Base-by-base conservation (phyloP, 163 green algal species). In the Scenedesmus sp. region DNA sequence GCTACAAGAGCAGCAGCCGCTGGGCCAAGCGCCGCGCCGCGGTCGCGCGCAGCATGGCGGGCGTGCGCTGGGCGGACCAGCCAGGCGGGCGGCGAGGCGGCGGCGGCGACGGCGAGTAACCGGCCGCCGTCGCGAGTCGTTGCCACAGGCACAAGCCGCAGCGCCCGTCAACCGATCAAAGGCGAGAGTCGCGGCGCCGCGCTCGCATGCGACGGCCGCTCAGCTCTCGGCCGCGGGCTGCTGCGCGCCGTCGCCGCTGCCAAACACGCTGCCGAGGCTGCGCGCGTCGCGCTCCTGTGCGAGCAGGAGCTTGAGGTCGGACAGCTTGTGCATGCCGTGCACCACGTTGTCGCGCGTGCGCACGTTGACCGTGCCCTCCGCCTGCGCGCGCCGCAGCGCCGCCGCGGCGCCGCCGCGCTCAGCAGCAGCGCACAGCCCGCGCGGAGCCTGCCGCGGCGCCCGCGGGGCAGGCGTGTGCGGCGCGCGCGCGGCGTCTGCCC, bases 291-390 rank as follows among this genome's bases (percentile, higher is more conserved):
- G 54, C 54, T 83, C 75, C 45, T 77, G 33, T 11, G 28, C 31
- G 24, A 83, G 33, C 33, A 77, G 11, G 28, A 29, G 4, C 29
- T 45, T 45, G 3, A 83, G 4, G 48, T 83, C 75, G 18, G 39
- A 44, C 33, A 95, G 58, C 62, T 75, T 80, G 64, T 88, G 87
- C 84, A 94, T 93, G 65, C 93, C 92, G 70, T 96, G 92, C 42
- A 97, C 93, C 7, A 94, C 75, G 84, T 99, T 99, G 88, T 99
- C 96, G 39, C 96, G 87, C 11, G 96, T 99, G 84, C 96, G 94
- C 72, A 81, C 74, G 53, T 81, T 81, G 42, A 81, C 74, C n/a
- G 50, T 75, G 6, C 24, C 17, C 36, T 81, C 58, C 18, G 29
- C 63, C 74, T 58, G 85, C 58, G 33, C 39, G 34, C 2, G 70